Evolutionary conservation across 2,329 filamentous ascomycete species (phyloP).

Genomic region (Calonectria leucothoes): DNA sequence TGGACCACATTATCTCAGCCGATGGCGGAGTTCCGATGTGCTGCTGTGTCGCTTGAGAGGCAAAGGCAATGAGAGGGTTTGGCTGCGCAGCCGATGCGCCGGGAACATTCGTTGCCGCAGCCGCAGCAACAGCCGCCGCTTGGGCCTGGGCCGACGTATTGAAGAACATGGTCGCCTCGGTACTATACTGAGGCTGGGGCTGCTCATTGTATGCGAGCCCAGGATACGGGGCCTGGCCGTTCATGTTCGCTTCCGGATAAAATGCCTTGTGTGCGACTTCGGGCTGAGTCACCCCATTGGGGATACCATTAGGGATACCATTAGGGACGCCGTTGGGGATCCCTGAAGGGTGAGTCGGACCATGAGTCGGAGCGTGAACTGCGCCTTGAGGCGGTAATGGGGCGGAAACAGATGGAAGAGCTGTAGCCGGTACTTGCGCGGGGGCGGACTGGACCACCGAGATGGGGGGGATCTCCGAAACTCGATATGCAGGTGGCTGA

Average conservation of each 20-base stretch:
- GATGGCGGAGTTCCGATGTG: constrained; percentile 41
- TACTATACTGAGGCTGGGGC: constrained; percentile 41
- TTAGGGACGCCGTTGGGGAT: constrained; percentile 25
- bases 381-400: background rate
- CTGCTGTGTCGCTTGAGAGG: constrained; percentile 52
- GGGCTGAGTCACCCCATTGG: constrained; percentile 25
- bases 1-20: constrained; percentile 48
- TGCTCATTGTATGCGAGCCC: constrained; percentile 46
- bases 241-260: constrained; percentile 42
- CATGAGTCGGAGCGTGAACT: background rate
- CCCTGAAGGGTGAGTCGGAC: background rate
- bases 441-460: background rate
- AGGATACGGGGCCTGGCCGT: constrained; percentile 45
- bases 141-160: constrained; percentile 34
- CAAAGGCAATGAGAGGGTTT: constrained; percentile 55
- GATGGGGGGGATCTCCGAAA: constrained; percentile 25
- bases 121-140: constrained; percentile 27
- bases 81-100: constrained; percentile 39
- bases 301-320: too few species aligned
- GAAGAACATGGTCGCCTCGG: constrained; percentile 45
- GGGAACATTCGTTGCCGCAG: constrained; percentile 36
- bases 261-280: constrained; percentile 44
- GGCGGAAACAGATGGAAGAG: background rate
- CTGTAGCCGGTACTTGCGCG: constrained; percentile 6
- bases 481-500: constrained; percentile 39